A percentile compares a stretch with the other conserved stretches of the same genome.
Conservation (phyloP, 2,329 filamentous ascomycete species). For the Cladosporium sphaerospermum region DNA sequence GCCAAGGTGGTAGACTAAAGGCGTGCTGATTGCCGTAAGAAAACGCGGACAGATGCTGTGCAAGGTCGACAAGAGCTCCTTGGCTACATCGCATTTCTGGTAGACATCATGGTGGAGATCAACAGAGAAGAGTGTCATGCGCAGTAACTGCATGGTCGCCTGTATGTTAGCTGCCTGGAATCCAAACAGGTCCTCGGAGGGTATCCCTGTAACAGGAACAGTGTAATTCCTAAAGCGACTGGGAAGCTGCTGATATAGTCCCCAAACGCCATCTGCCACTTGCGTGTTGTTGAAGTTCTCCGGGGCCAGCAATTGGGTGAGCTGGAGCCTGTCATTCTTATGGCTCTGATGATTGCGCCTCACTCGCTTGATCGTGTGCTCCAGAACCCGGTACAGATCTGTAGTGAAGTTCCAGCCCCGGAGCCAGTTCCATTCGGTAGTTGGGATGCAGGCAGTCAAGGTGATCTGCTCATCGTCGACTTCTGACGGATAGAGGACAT, state of each 20-base stretch:
- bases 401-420: conserved; percentile 54
- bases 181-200: conserved; percentile 35
- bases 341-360: conserved; percentile 17
- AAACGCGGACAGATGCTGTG: conserved; percentile 40
- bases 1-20: conserved; percentile 44
- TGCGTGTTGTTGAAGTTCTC: conserved; percentile 23
- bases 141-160: conserved; percentile 43
- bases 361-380: conserved; percentile 39
- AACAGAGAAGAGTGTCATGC: conserved; percentile 38
- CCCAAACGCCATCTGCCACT: conserved; percentile 26
- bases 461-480: conserved; percentile 37
- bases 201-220: conserved; percentile 28
- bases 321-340: conserved; percentile 19
- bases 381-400: conserved; percentile 51
- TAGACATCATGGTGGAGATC: conserved; percentile 27
- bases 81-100: conserved; percentile 42
- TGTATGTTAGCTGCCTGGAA: conserved; percentile 49
- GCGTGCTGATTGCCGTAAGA: conserved; percentile 43
- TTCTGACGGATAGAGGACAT: conserved; percentile 45
- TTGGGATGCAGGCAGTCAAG: background rate
- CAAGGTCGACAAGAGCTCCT: conserved; percentile 41
- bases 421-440: conserved; percentile 39
- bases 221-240: conserved; percentile 26
- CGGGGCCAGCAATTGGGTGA: conserved; percentile 21
- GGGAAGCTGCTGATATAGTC: conserved; percentile 27